phyloP scores from a whole-genome alignment of 148 eudicot genomes.

The Cornus florida region DNA sequence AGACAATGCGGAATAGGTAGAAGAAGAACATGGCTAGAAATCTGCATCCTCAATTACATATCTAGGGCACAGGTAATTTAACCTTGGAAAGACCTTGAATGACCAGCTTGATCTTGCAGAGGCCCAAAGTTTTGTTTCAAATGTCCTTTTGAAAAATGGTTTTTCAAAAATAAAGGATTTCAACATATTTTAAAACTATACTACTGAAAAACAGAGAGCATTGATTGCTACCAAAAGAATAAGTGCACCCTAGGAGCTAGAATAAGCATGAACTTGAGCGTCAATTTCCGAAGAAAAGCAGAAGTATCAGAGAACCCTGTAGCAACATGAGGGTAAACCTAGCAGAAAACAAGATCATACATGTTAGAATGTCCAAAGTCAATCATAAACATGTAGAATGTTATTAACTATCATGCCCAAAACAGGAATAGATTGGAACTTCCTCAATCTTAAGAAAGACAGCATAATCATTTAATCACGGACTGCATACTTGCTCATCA shows the following conservation, averaged over 20 bases:
- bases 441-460: neutral
- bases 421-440: neutral
- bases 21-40: no score
- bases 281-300: slow-evolving; percentile 88
- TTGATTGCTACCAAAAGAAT: slow-evolving; percentile 4
- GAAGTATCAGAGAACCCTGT: slow-evolving; percentile 93
- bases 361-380: neutral
- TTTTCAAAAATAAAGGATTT: no score
- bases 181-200: no score
- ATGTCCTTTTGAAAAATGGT: no score
- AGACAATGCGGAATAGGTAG: no score
- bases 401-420: neutral
- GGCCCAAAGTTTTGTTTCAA: no score
- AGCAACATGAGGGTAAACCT: slow-evolving; percentile 92
- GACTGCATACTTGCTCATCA: slow-evolving; percentile 79
- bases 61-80: no score
- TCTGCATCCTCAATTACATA: no score
- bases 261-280: slow-evolving; percentile 93
- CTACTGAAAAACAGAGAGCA: no score
- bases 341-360: slow-evolving; percentile 17
- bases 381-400: neutral
- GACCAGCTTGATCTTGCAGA: no score
- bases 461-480: slow-evolving; percentile 9
- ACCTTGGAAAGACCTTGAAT: no score
- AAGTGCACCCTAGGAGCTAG: slow-evolving; percentile 83